Evolutionary conservation across 1,139 yeast genomes (phyloP).

Genomic region (Scheffersomyces illinoinensis): DNA sequence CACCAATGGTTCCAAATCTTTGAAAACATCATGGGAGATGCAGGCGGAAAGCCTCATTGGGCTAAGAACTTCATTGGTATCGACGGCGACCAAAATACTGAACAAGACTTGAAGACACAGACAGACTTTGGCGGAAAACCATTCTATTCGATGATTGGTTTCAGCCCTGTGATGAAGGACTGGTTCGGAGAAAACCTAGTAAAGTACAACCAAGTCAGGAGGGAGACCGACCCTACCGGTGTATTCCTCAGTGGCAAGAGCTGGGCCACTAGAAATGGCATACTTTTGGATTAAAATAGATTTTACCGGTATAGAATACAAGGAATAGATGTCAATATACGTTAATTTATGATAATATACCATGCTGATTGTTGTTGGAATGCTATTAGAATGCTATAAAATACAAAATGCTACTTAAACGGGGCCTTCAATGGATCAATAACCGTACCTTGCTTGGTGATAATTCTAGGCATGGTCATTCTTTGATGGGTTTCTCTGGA

Average conservation of each 20-base stretch:
- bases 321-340: background rate
- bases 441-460: constrained; percentile 84
- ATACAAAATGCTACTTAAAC: constrained; percentile 29
- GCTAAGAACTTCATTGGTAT: constrained; percentile 94
- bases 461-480: constrained; percentile 83
- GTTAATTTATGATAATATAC: background rate
- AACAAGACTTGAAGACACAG: constrained; percentile 40
- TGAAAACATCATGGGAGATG: constrained; percentile 72
- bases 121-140: constrained; percentile 43
- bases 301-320: constrained; percentile 4
- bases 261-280: constrained; percentile 84
- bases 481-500: constrained; percentile 84
- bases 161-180: constrained; percentile 62
- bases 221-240: constrained; percentile 74
- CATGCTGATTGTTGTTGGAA: background rate
- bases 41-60: constrained; percentile 97
- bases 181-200: constrained; percentile 81
- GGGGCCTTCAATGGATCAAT: constrained; percentile 88
- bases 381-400: background rate
- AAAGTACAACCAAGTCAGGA: constrained; percentile 61
- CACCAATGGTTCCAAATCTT: constrained; percentile 82
- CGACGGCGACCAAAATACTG: constrained; percentile 35
- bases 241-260: constrained; percentile 73
- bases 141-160: constrained; percentile 82
- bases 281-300: constrained; percentile 33